These are phyloP conservation scores for Colletotrichum sp. DNA, from an alignment of 2,329 filamentous ascomycete genomes.

Conservation along the genomic window DNA sequence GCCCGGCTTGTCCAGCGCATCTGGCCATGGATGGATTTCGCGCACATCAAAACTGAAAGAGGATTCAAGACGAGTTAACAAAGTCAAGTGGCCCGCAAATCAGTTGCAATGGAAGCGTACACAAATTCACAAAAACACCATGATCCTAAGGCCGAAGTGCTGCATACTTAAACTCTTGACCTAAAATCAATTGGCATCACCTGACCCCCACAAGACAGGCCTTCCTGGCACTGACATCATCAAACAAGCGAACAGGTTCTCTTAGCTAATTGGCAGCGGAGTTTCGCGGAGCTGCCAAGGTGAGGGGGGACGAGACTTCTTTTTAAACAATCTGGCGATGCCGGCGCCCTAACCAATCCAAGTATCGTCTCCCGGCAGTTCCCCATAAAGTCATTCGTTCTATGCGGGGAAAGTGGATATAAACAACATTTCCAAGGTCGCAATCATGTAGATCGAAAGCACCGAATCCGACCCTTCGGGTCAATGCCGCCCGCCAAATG, in stretches of 20 bases:
- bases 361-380: constrained; percentile 2
- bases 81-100: fast-evolving
- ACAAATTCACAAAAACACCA: background rate
- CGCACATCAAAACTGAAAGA: background rate
- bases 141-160: background rate
- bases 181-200: background rate
- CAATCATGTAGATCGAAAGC: background rate
- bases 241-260: background rate
- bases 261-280: background rate
- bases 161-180: background rate
- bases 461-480: background rate
- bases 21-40: background rate
- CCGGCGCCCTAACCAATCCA: constrained; percentile 1
- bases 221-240: background rate
- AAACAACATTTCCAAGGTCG: background rate
- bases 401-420: constrained; percentile 15
- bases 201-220: background rate
- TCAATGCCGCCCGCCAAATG: background rate
- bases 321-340: background rate
- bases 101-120: background rate
- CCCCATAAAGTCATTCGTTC: background rate
- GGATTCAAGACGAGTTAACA: background rate
- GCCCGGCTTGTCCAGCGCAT: background rate
- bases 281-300: background rate
- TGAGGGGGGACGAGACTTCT: background rate